Evolutionary conservation across 2,329 filamentous ascomycete species (phyloP).

Genomic region (Claviceps africana): DNA sequence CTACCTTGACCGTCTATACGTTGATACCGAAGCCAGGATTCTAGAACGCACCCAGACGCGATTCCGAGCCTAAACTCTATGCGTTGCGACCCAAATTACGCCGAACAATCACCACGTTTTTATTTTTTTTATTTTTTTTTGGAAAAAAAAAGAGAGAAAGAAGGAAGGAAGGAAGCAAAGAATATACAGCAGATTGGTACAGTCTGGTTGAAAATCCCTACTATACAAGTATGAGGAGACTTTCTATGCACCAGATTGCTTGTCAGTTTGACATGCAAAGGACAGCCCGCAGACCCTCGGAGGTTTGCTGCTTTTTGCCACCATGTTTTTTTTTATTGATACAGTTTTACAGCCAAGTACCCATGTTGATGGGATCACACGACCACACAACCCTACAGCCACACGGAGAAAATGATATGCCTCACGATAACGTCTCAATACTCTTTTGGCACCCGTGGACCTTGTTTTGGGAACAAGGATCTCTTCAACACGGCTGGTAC

Average conservation of each 20-base stretch:
- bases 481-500: slow-evolving; percentile 1
- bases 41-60: slow-evolving; percentile 42
- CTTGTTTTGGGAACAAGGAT: neutral
- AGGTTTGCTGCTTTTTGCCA: neutral
- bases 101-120: slow-evolving; percentile 10
- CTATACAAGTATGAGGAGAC: neutral
- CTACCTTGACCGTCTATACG: slow-evolving; percentile 67
- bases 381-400: slow-evolving; percentile 1
- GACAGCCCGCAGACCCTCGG: neutral
- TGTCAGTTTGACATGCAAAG: neutral
- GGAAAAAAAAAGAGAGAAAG: too few species aligned
- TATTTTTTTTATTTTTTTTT: too few species aligned
- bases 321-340: neutral
- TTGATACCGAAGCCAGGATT: slow-evolving; percentile 67
- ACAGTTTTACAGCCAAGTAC: neutral
- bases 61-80: slow-evolving; percentile 16
- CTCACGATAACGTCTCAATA: slow-evolving; percentile 7
- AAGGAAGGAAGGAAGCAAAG: too few species aligned
- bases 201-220: neutral
- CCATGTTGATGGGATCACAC: neutral
- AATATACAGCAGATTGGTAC: neutral
- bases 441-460: neutral
- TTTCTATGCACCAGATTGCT: neutral
- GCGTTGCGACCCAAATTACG: slow-evolving; percentile 3
- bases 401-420: neutral